Conservation (phyloP, 495 filamentous ascomycete genomes). For the Tuber aestivum region DNA sequence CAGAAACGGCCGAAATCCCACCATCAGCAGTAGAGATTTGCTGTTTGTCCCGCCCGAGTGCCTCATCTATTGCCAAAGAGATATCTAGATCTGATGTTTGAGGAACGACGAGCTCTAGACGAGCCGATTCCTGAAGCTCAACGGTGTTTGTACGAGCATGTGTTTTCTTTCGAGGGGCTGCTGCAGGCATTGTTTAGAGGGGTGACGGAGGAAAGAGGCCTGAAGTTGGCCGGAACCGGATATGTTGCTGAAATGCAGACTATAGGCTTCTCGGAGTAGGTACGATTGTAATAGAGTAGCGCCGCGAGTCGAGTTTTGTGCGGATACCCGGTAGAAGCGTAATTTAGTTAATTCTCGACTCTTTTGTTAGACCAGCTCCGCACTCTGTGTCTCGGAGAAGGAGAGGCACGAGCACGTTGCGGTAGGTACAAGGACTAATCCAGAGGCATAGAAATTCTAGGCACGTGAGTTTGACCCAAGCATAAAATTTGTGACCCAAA, state of each 20-base stretch:
- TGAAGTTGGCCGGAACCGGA: constrained; percentile 8
- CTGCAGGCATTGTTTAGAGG: constrained; percentile 24
- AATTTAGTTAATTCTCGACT: background rate
- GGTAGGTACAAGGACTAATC: background rate
- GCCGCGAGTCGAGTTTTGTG: background rate
- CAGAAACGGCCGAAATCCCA: constrained; percentile 36
- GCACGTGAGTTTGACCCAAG: background rate
- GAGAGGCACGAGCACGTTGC: too few species aligned
- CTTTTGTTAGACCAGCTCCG: background rate
- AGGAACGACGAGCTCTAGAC: constrained; percentile 73
- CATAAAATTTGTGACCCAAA: background rate
- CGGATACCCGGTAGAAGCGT: background rate
- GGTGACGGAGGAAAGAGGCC: constrained; percentile 8
- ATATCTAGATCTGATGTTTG: constrained; percentile 61
- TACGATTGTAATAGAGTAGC: background rate
- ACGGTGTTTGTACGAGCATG: constrained; percentile 38
- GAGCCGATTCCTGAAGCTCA: constrained; percentile 66
- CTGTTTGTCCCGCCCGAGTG: constrained; percentile 48
- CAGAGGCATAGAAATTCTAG: background rate
- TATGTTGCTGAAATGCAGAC: constrained; percentile 8
- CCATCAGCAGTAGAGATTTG: constrained; percentile 48
- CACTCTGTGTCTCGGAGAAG: background rate
- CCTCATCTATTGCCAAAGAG: constrained; percentile 53
- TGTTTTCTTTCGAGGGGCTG: constrained; percentile 30
- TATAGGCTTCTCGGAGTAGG: background rate